Conservation (phyloP, 169 alveolate genomes). For the Babesia sp. region DNA sequence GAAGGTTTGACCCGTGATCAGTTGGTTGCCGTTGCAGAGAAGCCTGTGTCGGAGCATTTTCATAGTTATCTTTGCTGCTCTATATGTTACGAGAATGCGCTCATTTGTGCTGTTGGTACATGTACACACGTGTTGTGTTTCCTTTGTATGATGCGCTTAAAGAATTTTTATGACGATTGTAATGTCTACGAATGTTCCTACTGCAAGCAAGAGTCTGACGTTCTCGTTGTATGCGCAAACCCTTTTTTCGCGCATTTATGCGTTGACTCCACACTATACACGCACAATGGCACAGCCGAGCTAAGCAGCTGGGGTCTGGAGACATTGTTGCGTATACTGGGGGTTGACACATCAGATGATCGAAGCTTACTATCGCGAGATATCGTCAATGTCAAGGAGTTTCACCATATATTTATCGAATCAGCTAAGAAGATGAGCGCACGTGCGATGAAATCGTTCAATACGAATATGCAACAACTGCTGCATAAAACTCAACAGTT, state of each 20-base stretch:
- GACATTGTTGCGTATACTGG: conserved; percentile 21
- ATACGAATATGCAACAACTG: conserved; percentile 2
- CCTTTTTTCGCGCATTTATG: conserved; percentile 50
- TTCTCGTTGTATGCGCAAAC: conserved; percentile 48
- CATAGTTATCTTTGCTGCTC: conserved; percentile 51
- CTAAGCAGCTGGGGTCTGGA: conserved; percentile 17
- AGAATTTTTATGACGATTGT: conserved; percentile 40
- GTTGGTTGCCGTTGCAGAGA: conserved; percentile 22
- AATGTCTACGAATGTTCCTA: conserved; percentile 54
- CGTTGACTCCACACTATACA: conserved; percentile 17
- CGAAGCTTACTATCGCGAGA: conserved; percentile 15
- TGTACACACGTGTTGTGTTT: conserved; percentile 59
- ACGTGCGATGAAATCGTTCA: not conserved
- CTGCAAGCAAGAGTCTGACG: conserved; percentile 59
- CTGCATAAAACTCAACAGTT: conserved; percentile 16
- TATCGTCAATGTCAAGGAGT: conserved; percentile 39
- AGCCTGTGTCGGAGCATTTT: conserved; percentile 49
- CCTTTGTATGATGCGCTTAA: conserved; percentile 52
- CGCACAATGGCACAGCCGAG: conserved; percentile 26
- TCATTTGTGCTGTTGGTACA: conserved; percentile 56
- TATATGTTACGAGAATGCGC: conserved; percentile 65
- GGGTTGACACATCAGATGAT: conserved; percentile 1
- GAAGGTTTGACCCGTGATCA: conserved; percentile 43
- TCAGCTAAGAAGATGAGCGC: not conserved
- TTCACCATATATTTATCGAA: conserved; percentile 27